Percentiles rank a stretch among this genome's conserved stretches.
Evolutionary conservation across 257 asterid genomes (phyloP).

Genomic region (Solanum chaucha): DNA sequence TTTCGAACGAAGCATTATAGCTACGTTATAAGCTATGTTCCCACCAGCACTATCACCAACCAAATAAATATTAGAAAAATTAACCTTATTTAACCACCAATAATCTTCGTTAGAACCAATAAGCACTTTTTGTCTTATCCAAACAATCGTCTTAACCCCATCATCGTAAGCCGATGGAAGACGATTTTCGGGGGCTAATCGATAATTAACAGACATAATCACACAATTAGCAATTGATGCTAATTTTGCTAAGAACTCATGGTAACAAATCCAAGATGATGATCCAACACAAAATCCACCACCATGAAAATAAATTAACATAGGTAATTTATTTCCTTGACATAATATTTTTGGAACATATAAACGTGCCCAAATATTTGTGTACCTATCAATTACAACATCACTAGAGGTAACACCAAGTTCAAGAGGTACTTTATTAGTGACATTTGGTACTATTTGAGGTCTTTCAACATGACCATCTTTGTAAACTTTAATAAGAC

Average conservation of each 20-base stretch:
- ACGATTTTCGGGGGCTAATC: constrained; percentile 79
- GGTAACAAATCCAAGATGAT: constrained; percentile 75
- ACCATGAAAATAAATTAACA: constrained; percentile 69
- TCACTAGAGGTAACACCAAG: constrained; percentile 44
- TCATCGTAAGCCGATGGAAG: constrained; percentile 88
- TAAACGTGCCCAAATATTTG: constrained; percentile 67
- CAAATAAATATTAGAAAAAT: constrained; percentile 32
- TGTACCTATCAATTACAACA: constrained; percentile 37
- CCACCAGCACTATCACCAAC: constrained; percentile 91
- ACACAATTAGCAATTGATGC: constrained; percentile 34
- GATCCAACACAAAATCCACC: constrained; percentile 93
- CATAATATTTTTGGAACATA: constrained; percentile 41
- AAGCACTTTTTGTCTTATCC: constrained; percentile 38
- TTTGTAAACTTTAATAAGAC: constrained; percentile 52
- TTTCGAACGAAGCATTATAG: constrained; percentile 3
- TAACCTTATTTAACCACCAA: constrained; percentile 38
- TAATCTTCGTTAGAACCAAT: constrained; percentile 1
- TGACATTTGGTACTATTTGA: constrained; percentile 44
- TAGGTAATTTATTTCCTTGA: constrained; percentile 22
- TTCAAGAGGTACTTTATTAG: constrained; percentile 29
- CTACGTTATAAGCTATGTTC: constrained; percentile 57
- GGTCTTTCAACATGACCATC: constrained; percentile 78
- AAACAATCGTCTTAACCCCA: constrained; percentile 41
- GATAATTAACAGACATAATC: constrained; percentile 56
- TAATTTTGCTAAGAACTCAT: constrained; percentile 54